Base-by-base conservation (phyloP, 352 stramenopile genomes). In the Phytopythium delawarense region DNA sequence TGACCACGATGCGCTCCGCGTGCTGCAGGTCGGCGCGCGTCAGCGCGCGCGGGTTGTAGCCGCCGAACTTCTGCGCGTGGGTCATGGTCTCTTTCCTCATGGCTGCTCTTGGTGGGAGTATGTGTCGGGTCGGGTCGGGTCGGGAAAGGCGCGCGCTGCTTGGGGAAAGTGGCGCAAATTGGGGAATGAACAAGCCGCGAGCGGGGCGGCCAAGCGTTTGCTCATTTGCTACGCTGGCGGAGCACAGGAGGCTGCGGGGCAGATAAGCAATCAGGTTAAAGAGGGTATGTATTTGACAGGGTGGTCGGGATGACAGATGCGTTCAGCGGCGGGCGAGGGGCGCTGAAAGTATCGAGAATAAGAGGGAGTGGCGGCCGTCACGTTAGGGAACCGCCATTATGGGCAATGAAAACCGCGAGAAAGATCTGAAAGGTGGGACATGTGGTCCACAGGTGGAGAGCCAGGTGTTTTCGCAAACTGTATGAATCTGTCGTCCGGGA, bases 1-100 rank as follows among this genome's bases (percentile, higher is more conserved):
- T 99, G 62, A 99, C 83, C 39, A 98, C 91, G 50, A 99, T 96
- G 62, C 92, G 91, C 51, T 78, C 81, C 15, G 84, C 82, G 65
- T 93, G 77, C 62, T 91, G 74, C 46, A 95, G 80, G 60, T 93
- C 84, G 42, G 73, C 66, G 42, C 82, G 82, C 50, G 78, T 79
- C 71, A 91, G 84, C 34, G 78, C 59, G 57, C 79, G 81, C 59
- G 76, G 66, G 28, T 61, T 58, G 48, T 67, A 67, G 57, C 66
- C 67, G 42, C 62, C 68, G 67, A 77, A 78, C 16, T 74, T 74
- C 51, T 79, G 64, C 44, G 72, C 78, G 57, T 84, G 70, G 34
- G 70, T 82, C 64, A 83, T 78, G 51, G 74, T 77, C 72, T 79
- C 69, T 73, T 81, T 81, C 62, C 74, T 76, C 70, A 80, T 81